Percentiles rank a stretch among this genome's conserved stretches.
phyloP scores from a whole-genome alignment of 805 yeast species.

The Cyberlindnera euphorbiiphila region DNA sequence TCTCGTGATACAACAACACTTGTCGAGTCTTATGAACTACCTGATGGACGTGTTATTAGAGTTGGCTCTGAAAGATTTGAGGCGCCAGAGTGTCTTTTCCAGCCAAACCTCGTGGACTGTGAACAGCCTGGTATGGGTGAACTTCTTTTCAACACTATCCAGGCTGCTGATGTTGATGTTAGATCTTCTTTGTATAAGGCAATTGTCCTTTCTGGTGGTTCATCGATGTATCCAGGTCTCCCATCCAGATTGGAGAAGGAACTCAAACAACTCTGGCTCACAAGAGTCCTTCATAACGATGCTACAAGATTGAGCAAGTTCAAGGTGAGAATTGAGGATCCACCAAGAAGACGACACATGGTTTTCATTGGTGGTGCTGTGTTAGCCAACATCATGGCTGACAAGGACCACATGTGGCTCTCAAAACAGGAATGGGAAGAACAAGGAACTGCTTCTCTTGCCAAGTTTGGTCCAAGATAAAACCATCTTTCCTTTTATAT shows the following conservation, averaged over 20 bases:
- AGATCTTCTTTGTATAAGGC: constrained; percentile 86
- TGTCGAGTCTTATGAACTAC: constrained; percentile 88
- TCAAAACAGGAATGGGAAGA: constrained; percentile 97
- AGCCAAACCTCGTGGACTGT: constrained; percentile 89
- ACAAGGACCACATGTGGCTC: constrained; percentile 98
- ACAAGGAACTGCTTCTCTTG: constrained; percentile 80
- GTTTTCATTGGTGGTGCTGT: constrained; percentile 99
- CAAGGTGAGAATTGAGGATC: constrained; percentile 96
- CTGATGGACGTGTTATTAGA: constrained; percentile 92
- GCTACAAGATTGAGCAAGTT: constrained; percentile 83
- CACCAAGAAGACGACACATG: constrained; percentile 98
- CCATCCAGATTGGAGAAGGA: constrained; percentile 95
- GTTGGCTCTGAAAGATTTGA: constrained; percentile 95
- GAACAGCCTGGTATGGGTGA: constrained; percentile 98
- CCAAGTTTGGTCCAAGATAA: constrained; percentile 89
- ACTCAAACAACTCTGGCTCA: constrained; percentile 92
- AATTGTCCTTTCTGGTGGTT: constrained; percentile 94
- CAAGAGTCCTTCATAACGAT: constrained; percentile 82
- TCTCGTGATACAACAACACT: constrained; percentile 94
- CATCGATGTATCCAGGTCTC: constrained; percentile 97
- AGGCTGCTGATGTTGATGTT: constrained; percentile 91
- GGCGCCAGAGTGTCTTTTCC: constrained; percentile 96
- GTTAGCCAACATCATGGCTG: constrained; percentile 95
- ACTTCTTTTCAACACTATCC: constrained; percentile 84
- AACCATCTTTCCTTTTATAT: too few relatives aligned